A percentile compares a stretch with the other conserved stretches of the same genome.
phyloP scores from a whole-genome alignment of 306 rosid species.

The Gillenia trifoliata region DNA sequence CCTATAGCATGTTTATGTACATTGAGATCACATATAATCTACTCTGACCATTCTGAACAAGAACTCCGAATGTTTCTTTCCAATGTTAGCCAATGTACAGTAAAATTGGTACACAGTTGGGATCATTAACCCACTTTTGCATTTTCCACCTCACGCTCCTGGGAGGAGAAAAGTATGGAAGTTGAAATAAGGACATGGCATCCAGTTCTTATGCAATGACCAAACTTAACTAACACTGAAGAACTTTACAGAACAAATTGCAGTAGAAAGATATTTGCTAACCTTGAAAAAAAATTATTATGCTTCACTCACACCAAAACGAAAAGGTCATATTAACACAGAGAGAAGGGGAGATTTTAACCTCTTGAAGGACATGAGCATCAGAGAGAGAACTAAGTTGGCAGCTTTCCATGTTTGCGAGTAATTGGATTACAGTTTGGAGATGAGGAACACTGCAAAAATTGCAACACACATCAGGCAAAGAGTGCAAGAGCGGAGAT shows the following conservation, averaged over 20 bases:
- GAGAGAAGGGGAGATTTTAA: conserved; percentile 17
- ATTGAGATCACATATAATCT: not conserved
- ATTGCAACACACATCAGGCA: conserved; percentile 16
- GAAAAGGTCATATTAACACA: not conserved
- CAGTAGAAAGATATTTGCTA: not conserved
- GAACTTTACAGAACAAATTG: not conserved
- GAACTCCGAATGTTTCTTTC: not conserved
- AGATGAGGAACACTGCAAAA: conserved; percentile 65
- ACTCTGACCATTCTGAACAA: conserved; percentile 8
- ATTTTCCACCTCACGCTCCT: conserved; percentile 39
- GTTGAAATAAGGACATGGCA: conserved; percentile 8
- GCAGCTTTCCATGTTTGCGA: conserved; percentile 75
- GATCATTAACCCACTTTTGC: conserved; percentile 15
- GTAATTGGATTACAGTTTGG: conserved; percentile 69
- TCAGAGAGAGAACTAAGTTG: conserved; percentile 60
- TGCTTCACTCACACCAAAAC: too few species aligned
- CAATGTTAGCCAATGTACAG: not conserved
- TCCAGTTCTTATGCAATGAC: not conserved
- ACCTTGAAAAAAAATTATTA: not conserved
- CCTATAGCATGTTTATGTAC: not conserved
- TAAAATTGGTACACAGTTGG: not conserved
- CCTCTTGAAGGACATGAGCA: conserved; percentile 46
- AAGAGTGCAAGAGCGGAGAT: conserved; percentile 9
- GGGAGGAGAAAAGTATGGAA: conserved; percentile 7
- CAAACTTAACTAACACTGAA: not conserved